A percentile compares a stretch with the other conserved stretches of the same genome.
Evolutionary conservation across 345 rosid species (phyloP).

Genomic region (Theobroma cacao): DNA sequence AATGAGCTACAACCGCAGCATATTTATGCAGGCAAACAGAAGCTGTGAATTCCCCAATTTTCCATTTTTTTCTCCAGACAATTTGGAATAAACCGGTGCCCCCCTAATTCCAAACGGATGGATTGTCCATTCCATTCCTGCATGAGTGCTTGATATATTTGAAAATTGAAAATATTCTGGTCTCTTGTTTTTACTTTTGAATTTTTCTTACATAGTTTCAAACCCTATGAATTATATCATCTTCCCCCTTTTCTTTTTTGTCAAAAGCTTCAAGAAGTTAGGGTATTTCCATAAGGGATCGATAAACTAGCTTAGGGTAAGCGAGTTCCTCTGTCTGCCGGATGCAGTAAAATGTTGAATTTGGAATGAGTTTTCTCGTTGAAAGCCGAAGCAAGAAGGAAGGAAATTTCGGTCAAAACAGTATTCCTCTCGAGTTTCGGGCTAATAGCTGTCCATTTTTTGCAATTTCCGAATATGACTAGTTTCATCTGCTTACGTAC

Average conservation of each 20-base stretch:
- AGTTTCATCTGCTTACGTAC: background rate
- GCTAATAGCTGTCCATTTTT: background rate
- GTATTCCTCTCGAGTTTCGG: background rate
- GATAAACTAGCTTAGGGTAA: background rate
- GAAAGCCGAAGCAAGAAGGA: background rate
- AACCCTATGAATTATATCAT: too few relatives aligned
- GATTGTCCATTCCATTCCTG: background rate
- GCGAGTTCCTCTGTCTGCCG: background rate
- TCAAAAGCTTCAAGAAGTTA: background rate
- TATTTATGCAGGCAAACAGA: too few relatives aligned
- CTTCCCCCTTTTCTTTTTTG: too few relatives aligned
- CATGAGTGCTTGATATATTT: background rate
- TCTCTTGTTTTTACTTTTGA: background rate
- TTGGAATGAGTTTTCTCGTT: constrained; percentile 5
- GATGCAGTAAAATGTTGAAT: background rate
- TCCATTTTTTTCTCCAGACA: background rate
- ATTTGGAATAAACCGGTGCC: background rate
- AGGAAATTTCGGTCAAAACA: background rate
- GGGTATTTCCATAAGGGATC: background rate
- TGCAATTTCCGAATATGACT: background rate
- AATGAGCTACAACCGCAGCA: too few relatives aligned
- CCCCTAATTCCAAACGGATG: background rate
- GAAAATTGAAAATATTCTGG: constrained; percentile 6
- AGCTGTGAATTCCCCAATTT: background rate
- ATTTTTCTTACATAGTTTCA: background rate